phyloP scores from a whole-genome alignment of 139 green algal genomes.

The Chlorella vulgaris region DNA sequence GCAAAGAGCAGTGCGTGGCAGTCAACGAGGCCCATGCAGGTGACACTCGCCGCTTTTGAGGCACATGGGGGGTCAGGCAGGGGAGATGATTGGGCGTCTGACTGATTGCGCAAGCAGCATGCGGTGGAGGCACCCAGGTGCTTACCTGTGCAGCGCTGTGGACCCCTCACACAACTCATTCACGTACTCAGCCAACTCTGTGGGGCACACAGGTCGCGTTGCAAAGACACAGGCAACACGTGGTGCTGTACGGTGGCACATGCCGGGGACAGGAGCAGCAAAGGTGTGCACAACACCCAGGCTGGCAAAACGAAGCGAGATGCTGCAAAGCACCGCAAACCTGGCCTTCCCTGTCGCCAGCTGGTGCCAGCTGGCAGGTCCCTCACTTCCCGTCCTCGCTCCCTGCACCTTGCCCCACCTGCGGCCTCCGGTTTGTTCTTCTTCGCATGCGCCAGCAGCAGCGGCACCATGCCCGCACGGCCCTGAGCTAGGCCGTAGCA shows the following conservation, averaged over 20 bases:
- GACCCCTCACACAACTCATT: conserved; percentile 15
- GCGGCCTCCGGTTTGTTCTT: conserved; percentile 1
- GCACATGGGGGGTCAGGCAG: no score
- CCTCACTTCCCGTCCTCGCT: no score
- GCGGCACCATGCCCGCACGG: background rate
- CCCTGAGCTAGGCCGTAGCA: conserved; percentile 20
- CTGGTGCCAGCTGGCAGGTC: no score
- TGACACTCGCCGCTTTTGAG: background rate
- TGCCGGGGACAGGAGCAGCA: no score
- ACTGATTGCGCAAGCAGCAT: background rate
- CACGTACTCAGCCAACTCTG: conserved; percentile 20
- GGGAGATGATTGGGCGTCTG: background rate
- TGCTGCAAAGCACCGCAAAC: background rate
- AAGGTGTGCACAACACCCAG: no score
- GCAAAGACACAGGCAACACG: background rate
- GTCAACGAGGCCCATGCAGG: background rate
- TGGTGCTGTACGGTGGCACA: background rate
- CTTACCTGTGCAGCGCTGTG: conserved; percentile 24
- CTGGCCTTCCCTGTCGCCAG: no score
- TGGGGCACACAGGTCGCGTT: background rate
- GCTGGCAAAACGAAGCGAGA: background rate
- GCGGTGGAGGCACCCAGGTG: background rate
- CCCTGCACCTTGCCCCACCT: background rate
- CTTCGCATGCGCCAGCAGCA: conserved; percentile 26
- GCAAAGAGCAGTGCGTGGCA: background rate